Base-by-base conservation (phyloP, 169 alveolate genomes). In the Eimeria maxima region DNA sequence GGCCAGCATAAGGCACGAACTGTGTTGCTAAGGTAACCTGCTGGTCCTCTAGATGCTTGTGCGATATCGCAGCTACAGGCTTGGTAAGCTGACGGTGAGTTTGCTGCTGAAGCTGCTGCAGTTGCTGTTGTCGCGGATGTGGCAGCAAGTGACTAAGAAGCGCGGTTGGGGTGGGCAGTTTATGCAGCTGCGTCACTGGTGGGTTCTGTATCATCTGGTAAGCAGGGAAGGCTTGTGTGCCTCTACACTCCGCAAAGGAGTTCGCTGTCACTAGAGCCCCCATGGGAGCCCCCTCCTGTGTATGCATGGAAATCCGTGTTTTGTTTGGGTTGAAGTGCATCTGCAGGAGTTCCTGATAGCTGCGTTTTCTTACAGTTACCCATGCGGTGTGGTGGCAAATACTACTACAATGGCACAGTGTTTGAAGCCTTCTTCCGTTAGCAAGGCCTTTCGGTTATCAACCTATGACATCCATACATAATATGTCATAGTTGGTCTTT, bases 51-150 rank as follows among this genome's bases (percentile, higher is more conserved):
- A 18, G 87, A 14, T 76, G 38, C 27, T 76, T 76, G 22, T 76
- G 87, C 10, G 33, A 2, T 22, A 76, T 10, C 27, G n/a, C 22
- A 76, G 63, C 13, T 16, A 63, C 20, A 33, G 87, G 87, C 87
- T 42, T 42, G 14, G 13, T 33, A 45, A 71, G 42, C 60, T 76
- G 87, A 13, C 42, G 63, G 42, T 71, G 50, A 3, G 16, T 10
- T 47, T 71, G 81, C 81, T 27, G 81, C 81, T 27, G 81, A 44
- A 42, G 87, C 60, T 76, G 87, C 63, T 76, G 87, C 63, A 42
- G 87, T 29, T 76, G 87, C 63, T 71, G 83, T 24, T 73, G 83
- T 1, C 8, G 50, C 38, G 42, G 42, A 27, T 27, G 81, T 13
- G 42, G 42, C 81, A 71, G 50, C 47, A 71, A 11, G 47, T 71